phyloP scores from a whole-genome alignment of 2,329 filamentous ascomycete genomes.

The Paracamarosporium sp. region DNA sequence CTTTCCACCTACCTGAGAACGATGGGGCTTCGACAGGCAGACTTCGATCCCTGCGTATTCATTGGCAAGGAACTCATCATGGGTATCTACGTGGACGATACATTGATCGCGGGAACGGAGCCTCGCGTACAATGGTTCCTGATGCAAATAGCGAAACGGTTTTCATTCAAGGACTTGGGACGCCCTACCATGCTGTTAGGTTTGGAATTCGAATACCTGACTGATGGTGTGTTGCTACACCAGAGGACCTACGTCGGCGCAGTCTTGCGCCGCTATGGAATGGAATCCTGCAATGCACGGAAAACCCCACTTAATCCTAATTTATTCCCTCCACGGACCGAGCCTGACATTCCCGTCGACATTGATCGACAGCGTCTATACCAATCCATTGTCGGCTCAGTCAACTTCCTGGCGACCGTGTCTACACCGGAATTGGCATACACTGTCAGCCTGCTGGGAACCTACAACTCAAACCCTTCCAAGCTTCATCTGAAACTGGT shows the following conservation, averaged over 20 bases:
- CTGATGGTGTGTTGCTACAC: too few relatives aligned
- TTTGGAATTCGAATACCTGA: constrained; percentile 12
- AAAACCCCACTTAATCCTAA: constrained; percentile 11
- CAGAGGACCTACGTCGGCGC: constrained; percentile 1
- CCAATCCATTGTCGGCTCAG: constrained; percentile 11
- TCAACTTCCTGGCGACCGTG: constrained; percentile 14
- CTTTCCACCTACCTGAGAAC: too few relatives aligned
- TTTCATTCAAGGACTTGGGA: constrained; percentile 15
- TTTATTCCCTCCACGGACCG: background rate
- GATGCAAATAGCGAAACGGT: background rate
- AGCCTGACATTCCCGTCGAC: background rate
- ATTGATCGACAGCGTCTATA: background rate
- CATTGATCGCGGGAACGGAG: constrained; percentile 5
- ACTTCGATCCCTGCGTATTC: constrained; percentile 14
- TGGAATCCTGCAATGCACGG: constrained; percentile 6
- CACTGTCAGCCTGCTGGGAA: constrained; percentile 7
- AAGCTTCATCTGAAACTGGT: background rate
- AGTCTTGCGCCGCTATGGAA: constrained; percentile 3
- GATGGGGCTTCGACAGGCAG: constrained; percentile 1
- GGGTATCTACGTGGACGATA: constrained; percentile 20
- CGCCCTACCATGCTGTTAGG: constrained; percentile 3
- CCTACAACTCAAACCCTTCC: constrained; percentile 10
- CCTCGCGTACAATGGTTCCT: background rate
- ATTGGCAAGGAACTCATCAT: constrained; percentile 4
- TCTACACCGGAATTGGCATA: constrained; percentile 2